phyloP scores from a whole-genome alignment of 163 green algal species.

The Trebouxiophyceae sp. region DNA sequence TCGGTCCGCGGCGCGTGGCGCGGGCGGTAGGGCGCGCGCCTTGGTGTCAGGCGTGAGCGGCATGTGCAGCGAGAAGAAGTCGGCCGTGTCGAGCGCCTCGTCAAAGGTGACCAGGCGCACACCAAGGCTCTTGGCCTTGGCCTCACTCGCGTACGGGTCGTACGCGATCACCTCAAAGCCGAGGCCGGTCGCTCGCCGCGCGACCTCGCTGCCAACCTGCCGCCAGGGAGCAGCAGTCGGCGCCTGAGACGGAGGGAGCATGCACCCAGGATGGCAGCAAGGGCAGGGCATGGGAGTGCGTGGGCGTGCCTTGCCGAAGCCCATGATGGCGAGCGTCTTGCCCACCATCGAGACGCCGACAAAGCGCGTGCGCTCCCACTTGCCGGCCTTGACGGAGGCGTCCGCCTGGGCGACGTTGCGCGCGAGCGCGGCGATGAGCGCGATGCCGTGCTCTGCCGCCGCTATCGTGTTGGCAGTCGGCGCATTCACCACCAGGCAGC shows the following conservation, averaged over 20 bases:
- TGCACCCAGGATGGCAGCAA: no score
- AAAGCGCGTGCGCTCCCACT: slow-evolving; percentile 83
- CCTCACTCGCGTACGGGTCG: slow-evolving; percentile 84
- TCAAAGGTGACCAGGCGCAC: slow-evolving; percentile 74
- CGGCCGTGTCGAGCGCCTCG: slow-evolving; percentile 64
- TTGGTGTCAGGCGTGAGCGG: slow-evolving; percentile 86
- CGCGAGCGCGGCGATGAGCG: slow-evolving; percentile 79
- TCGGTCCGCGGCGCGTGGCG: no score
- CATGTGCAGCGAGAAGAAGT: slow-evolving; percentile 99
- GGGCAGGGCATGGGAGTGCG: background rate
- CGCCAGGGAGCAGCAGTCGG: background rate
- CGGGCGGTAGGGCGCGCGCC: slow-evolving; percentile 13
- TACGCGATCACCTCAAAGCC: slow-evolving; percentile 86
- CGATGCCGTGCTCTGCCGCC: slow-evolving; percentile 94
- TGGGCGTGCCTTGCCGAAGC: slow-evolving; percentile 85
- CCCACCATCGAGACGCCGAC: slow-evolving; percentile 78
- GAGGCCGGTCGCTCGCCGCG: slow-evolving; percentile 60
- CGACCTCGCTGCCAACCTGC: slow-evolving; percentile 80
- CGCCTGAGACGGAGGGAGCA: background rate
- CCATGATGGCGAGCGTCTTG: slow-evolving; percentile 91
- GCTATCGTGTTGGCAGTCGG: slow-evolving; percentile 96
- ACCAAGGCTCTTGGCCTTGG: slow-evolving; percentile 60
- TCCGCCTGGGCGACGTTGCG: slow-evolving; percentile 84
- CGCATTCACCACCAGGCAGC: slow-evolving; percentile 94
- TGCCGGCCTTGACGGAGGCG: slow-evolving; percentile 78